These are phyloP conservation scores for Cerioporus squamosus DNA, from an alignment of 1,284 basidiomycete species.

Conservation along the genomic window DNA sequence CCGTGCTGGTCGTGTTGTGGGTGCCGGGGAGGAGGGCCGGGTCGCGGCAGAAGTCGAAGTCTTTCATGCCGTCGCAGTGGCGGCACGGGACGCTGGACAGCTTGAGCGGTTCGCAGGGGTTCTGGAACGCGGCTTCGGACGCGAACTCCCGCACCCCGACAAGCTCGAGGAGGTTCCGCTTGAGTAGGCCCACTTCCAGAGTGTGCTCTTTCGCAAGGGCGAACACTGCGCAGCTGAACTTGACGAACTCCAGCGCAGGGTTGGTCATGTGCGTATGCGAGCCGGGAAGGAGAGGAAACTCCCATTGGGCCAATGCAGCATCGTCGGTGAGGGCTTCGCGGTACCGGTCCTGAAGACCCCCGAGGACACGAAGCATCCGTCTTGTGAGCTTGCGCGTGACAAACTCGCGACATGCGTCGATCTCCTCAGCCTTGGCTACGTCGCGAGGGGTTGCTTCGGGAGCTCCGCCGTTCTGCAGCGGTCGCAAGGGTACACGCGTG, in stretches of 20 bases:
- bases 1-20: conserved; percentile 25
- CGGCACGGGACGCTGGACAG: conserved; percentile 89
- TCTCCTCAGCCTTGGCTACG: conserved; percentile 70
- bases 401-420: conserved; percentile 72
- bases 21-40: conserved; percentile 74
- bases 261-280: conserved; percentile 79
- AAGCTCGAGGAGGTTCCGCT: conserved; percentile 89
- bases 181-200: conserved; percentile 88
- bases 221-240: conserved; percentile 86
- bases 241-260: conserved; percentile 89
- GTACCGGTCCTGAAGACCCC: conserved; percentile 69
- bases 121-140: conserved; percentile 81
- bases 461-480: conserved; percentile 65
- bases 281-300: conserved; percentile 90
- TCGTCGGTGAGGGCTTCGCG: conserved; percentile 65
- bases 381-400: conserved; percentile 85
- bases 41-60: conserved; percentile 97
- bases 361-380: conserved; percentile 77
- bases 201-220: conserved; percentile 77
- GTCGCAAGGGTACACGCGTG: conserved; percentile 74
- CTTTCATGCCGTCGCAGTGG: conserved; percentile 87
- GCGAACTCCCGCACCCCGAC: conserved; percentile 91
- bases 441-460: conserved; percentile 73
- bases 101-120: conserved; percentile 92
- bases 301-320: conserved; percentile 56